Percentiles rank a stretch among this genome's conserved stretches.
These are phyloP conservation scores for Caloboletus firmus DNA, from an alignment of 1,284 basidiomycete genomes.

Conservation along the genomic window DNA sequence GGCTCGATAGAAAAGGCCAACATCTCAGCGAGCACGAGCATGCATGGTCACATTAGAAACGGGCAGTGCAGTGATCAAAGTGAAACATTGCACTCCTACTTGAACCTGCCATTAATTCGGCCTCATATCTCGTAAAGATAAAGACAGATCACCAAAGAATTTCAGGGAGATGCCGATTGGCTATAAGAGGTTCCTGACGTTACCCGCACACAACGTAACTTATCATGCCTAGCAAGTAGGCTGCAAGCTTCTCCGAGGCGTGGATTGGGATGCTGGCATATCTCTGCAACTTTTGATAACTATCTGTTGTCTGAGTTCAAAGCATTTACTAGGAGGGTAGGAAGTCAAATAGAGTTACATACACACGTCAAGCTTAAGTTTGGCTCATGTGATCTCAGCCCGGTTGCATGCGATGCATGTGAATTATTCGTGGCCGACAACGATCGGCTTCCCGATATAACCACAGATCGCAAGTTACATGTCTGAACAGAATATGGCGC, in stretches of 20 bases:
- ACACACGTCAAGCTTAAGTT: slow-evolving; percentile 27
- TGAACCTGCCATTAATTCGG: slow-evolving; percentile 4
- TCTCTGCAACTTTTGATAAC: slow-evolving; percentile 13
- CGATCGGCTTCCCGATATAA: slow-evolving; percentile 7
- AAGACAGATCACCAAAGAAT: neutral
- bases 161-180: slow-evolving; percentile 6
- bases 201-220: neutral
- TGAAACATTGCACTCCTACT: neutral
- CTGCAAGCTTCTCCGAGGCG: slow-evolving; percentile 1
- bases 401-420: slow-evolving; percentile 2
- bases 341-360: slow-evolving; percentile 18
- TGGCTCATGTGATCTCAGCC: slow-evolving; percentile 10
- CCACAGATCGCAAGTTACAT: neutral
- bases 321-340: neutral
- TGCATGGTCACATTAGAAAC: neutral
- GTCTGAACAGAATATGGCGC: slow-evolving; percentile 2
- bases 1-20: neutral
- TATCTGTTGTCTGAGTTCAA: slow-evolving; percentile 21
- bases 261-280: slow-evolving; percentile 15
- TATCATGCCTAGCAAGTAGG: neutral
- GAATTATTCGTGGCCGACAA: slow-evolving; percentile 3
- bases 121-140: slow-evolving; percentile 19
- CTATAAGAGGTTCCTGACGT: neutral
- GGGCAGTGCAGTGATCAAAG: slow-evolving; percentile 1
- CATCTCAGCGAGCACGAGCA: neutral